These are phyloP conservation scores for Alternaria panax DNA, from an alignment of 2,329 filamentous ascomycete species.

Conservation along the genomic window DNA sequence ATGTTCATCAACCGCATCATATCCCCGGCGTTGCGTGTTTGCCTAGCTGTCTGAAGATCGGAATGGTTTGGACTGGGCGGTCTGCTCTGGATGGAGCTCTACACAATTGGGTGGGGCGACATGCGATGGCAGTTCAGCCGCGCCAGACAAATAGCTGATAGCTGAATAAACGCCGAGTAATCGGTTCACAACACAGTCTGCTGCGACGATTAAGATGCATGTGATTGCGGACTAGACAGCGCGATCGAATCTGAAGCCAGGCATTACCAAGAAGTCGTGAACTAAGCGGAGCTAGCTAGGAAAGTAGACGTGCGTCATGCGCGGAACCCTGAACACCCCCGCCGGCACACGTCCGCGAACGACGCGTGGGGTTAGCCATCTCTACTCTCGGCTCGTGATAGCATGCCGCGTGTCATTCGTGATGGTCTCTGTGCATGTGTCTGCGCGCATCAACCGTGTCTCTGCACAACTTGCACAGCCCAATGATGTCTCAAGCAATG, in stretches of 20 bases:
- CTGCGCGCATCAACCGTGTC: neutral
- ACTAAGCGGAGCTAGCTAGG: slow-evolving; percentile 5
- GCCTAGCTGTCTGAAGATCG: slow-evolving; percentile 32
- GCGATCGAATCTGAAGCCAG: neutral
- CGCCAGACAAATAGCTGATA: slow-evolving; percentile 35
- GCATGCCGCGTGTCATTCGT: slow-evolving; percentile 15
- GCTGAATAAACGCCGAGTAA: slow-evolving; percentile 36
- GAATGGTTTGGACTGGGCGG: slow-evolving; percentile 33
- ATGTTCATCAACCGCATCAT: slow-evolving; percentile 50
- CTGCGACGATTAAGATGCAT: neutral
- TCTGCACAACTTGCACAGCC: slow-evolving; percentile 22
- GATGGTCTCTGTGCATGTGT: neutral
- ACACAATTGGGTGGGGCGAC: slow-evolving; percentile 21
- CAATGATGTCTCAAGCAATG: slow-evolving; percentile 32
- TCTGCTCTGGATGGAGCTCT: slow-evolving; percentile 24
- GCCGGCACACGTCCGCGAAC: slow-evolving; percentile 10
- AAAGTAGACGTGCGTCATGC: slow-evolving; percentile 25
- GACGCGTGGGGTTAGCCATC: slow-evolving; percentile 20
- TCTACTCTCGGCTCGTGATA: slow-evolving; percentile 10
- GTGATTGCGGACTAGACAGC: neutral
- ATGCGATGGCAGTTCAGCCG: slow-evolving; percentile 21
- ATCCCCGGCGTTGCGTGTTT: slow-evolving; percentile 51
- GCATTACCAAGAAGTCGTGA: neutral
- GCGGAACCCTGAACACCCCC: slow-evolving; percentile 12
- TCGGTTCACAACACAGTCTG: slow-evolving; percentile 17